Percentiles rank a stretch among this genome's conserved stretches.
phyloP scores from a whole-genome alignment of 306 rosid species.

The Citrullus amarus region DNA sequence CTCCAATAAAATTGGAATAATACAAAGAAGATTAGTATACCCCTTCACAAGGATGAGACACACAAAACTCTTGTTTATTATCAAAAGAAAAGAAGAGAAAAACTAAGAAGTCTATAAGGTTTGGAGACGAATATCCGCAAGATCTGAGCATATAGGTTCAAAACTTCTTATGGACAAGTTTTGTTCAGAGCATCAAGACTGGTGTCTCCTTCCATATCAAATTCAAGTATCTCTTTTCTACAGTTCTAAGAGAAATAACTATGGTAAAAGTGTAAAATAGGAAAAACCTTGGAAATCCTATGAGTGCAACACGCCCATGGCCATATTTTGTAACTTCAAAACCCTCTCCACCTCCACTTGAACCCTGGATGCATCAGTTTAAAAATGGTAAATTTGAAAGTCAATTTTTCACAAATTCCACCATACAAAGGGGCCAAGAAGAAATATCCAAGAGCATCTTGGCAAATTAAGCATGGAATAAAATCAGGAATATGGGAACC shows the following conservation, averaged over 20 bases:
- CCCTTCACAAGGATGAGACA: background rate
- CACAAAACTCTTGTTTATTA: background rate
- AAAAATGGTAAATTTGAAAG: constrained; percentile 9
- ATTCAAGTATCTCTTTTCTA: background rate
- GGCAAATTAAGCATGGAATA: background rate
- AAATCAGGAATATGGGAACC: background rate
- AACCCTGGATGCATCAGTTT: constrained; percentile 46
- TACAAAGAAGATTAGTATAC: too few species aligned
- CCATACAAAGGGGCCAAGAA: background rate
- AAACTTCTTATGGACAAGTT: background rate
- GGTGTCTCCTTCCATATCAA: background rate
- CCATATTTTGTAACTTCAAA: constrained; percentile 98
- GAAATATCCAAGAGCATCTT: background rate
- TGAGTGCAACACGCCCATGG: constrained; percentile 96
- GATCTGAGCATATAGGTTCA: background rate
- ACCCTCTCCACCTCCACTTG: constrained; percentile 98
- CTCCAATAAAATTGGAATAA: background rate
- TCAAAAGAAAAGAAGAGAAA: background rate
- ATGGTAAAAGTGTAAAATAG: background rate
- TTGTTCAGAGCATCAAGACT: background rate
- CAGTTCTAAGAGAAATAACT: constrained; percentile 2
- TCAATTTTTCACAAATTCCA: background rate
- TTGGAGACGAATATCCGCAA: background rate
- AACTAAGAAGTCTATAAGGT: background rate
- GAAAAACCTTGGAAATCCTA: constrained; percentile 92